Evolutionary conservation across 1,139 yeast genomes (phyloP), one percentile per base, ranked within the genome.

Genomic region (Lodderomyces pseudojiufengensis): DNA sequence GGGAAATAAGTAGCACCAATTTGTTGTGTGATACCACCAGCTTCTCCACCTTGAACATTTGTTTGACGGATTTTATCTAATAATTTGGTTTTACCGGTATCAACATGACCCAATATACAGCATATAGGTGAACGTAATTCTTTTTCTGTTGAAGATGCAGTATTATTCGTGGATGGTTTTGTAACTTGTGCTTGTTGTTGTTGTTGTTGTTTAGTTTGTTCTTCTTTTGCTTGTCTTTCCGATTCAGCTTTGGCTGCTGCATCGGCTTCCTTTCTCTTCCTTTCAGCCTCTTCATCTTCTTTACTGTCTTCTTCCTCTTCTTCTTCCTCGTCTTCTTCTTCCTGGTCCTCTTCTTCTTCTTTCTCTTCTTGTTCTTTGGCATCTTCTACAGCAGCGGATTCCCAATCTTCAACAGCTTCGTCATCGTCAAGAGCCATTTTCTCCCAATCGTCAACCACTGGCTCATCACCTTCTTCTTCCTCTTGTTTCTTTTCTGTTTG

Each of bases 1-100:
- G 98, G 98, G 86, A 92, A 94, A 64, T 90, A 94, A 18, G 98
- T 94, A 36, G 99, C 99, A 78, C 99, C 99, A 59, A 92, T 92
- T 67, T 92, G 99, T 76, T 92, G 99, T 48, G 99, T 92, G 59
- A 92, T 94, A 73, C 99, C 99, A 73, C 99, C 99, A 39, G 98
- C 99, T 71, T 92, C 99, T 59, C 98, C 99, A 62, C 97, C 98
- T 73, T 92, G 99, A 43, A 92, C 99, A 55, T 92, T 92, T 33
- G 97, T 94, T 72, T 92, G 97, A 71, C 99, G 94, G 49, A 92
- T 81, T 65, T 92, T 94, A 60, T 92, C 99, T 59, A 92, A 75
- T 49, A 92, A 76, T 61, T 92, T 92, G 45, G 98, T 92, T 67
- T 92, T 94, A 80, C 99, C 98, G 40, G 98, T 92, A 75, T 92